Conservation (phyloP, 2,329 filamentous ascomycete genomes). For the Didymella lethalis region DNA sequence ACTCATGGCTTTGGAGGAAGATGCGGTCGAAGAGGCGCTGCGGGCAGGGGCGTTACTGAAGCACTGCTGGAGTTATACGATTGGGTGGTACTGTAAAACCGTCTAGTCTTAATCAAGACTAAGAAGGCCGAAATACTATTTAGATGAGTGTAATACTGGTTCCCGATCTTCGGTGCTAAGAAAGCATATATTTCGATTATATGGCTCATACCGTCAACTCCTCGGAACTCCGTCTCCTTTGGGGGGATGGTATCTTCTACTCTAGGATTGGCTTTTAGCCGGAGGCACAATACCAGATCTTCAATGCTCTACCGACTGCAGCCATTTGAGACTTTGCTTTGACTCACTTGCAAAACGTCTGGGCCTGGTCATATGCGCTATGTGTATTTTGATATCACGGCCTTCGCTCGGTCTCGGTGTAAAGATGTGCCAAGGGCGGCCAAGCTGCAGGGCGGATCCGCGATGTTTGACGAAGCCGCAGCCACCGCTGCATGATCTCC, state of each 20-base stretch:
- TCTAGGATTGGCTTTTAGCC: not conserved
- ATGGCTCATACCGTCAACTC: not conserved
- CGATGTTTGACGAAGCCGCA: conserved; percentile 22
- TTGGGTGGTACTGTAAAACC: not conserved
- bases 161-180: not conserved
- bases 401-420: conserved; percentile 16
- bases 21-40: not conserved
- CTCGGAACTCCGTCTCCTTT: not conserved
- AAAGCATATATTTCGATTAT: not conserved
- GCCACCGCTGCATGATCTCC: conserved; percentile 23
- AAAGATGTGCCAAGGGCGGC: conserved; percentile 12
- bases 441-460: conserved; percentile 17
- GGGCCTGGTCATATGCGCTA: not conserved
- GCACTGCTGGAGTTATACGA: not conserved
- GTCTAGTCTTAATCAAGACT: not conserved
- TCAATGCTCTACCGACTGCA: not conserved
- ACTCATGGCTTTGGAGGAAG: not conserved
- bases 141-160: not conserved
- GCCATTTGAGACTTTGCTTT: not conserved
- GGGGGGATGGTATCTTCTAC: not conserved
- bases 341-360: not conserved
- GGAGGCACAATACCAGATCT: not conserved
- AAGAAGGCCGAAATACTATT: not conserved
- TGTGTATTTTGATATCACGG: not conserved
- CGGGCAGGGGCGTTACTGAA: not conserved